phyloP scores from a whole-genome alignment of 371 early-diverging fungal genomes.

The Mucor indicus region DNA sequence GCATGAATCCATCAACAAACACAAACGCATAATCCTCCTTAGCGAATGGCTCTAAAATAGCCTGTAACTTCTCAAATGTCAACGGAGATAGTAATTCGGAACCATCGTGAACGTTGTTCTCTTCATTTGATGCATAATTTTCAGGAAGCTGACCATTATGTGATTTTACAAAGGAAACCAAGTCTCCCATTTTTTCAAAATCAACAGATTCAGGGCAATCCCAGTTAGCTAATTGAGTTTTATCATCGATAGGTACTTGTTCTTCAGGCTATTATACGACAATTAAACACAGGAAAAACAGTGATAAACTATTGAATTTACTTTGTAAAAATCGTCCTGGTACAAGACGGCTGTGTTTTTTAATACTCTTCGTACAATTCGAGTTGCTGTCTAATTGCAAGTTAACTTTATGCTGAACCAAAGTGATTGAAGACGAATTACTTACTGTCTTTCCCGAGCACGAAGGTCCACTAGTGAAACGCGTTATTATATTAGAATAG shows the following conservation, averaged over 20 bases:
- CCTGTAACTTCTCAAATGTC: slow-evolving; percentile 1
- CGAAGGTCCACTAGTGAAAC: slow-evolving; percentile 44
- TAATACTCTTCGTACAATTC: slow-evolving; percentile 54
- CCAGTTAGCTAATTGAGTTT: slow-evolving; percentile 74
- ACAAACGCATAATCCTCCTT: slow-evolving; percentile 37
- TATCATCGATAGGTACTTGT: slow-evolving; percentile 65
- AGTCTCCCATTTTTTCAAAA: slow-evolving; percentile 42
- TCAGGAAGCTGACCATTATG: slow-evolving; percentile 39
- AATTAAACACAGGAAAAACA: background rate
- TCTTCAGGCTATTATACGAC: slow-evolving; percentile 60
- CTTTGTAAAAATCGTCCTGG: slow-evolving; percentile 85
- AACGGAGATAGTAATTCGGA: slow-evolving; percentile 10
- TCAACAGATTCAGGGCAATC: slow-evolving; percentile 83
- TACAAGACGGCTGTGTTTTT: slow-evolving; percentile 66
- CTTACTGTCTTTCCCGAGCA: slow-evolving; percentile 60
- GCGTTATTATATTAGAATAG: background rate
- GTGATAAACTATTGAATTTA: slow-evolving; percentile 5
- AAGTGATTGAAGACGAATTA: background rate
- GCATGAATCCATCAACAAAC: slow-evolving; percentile 84
- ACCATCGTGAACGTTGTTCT: slow-evolving; percentile 47
- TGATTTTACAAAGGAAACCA: slow-evolving; percentile 35
- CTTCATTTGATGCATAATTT: slow-evolving; percentile 46
- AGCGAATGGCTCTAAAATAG: background rate
- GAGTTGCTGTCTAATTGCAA: slow-evolving; percentile 54
- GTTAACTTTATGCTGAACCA: background rate